Conservation (phyloP, 108 stramenopile genomes). For the Poteriospumella lacustris region DNA sequence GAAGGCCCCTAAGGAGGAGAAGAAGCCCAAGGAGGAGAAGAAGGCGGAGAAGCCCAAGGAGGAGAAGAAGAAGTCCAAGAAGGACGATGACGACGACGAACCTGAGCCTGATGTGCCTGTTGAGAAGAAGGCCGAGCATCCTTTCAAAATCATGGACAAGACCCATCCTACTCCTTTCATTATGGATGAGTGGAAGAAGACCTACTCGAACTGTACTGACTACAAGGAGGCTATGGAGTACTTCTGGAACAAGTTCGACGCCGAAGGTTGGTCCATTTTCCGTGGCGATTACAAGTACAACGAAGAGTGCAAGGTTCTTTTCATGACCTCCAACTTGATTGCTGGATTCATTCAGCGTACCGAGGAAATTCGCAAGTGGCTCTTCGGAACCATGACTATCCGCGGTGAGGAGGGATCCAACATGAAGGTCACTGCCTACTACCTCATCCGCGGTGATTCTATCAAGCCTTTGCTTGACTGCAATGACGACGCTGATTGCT, state of each 20-base stretch:
- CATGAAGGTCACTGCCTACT: conserved; percentile 57
- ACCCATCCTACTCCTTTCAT: conserved; percentile 53
- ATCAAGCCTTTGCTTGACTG: conserved; percentile 55
- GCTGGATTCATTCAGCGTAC: conserved; percentile 70
- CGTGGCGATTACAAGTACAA: conserved; percentile 66
- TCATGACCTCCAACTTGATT: conserved; percentile 69
- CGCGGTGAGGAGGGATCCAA: conserved; percentile 54
- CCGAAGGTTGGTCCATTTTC: conserved; percentile 64
- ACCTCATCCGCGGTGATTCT: conserved; percentile 65
- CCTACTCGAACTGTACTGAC: conserved; percentile 58
- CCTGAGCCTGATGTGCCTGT: conserved; percentile 14
- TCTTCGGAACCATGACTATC: conserved; percentile 70
- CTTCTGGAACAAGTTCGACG: conserved; percentile 69
- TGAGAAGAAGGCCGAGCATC: conserved; percentile 59
- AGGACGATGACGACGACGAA: conserved; percentile 9
- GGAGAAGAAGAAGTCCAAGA: conserved; percentile 36
- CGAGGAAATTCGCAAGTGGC: conserved; percentile 68
- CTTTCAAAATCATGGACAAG: conserved; percentile 63
- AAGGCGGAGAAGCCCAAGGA: conserved; percentile 51
- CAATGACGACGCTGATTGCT: conserved; percentile 69
- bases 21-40: conserved; percentile 41
- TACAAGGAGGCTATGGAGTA: conserved; percentile 62
- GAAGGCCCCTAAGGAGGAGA: conserved; percentile 52
- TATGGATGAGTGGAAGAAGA: conserved; percentile 66
- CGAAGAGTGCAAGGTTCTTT: conserved; percentile 62